Conservation (phyloP, 2,329 filamentous ascomycete species). For the Ustulina deusta region DNA sequence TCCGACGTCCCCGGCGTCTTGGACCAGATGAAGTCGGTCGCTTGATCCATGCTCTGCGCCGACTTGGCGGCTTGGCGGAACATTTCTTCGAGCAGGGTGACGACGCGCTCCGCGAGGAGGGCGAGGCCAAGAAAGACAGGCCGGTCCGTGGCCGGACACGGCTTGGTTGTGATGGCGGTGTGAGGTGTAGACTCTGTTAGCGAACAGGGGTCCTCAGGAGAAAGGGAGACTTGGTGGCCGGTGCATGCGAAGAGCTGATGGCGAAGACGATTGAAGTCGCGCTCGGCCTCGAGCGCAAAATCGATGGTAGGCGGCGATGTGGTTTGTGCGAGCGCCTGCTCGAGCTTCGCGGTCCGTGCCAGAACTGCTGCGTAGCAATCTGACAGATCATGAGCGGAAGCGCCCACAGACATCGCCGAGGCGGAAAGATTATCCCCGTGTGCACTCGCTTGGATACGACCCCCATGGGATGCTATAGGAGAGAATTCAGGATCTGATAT, state of each 20-base stretch:
- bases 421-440: too few species aligned
- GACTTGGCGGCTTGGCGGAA: conserved; percentile 15
- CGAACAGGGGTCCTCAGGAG: background rate
- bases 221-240: conserved; percentile 21
- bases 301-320: background rate
- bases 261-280: conserved; percentile 30
- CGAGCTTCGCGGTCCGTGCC: background rate
- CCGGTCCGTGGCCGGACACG: conserved; percentile 29
- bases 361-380: background rate
- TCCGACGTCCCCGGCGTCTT: background rate
- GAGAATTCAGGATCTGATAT: conserved; percentile 22
- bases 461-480: background rate
- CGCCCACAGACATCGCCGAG: too few species aligned
- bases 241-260: conserved; percentile 33
- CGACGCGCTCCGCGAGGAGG: conserved; percentile 36
- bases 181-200: background rate
- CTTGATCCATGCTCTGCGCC: conserved; percentile 30
- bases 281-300: conserved; percentile 31
- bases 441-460: background rate
- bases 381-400: background rate
- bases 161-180: background rate
- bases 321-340: background rate
- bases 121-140: conserved; percentile 36
- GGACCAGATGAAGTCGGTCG: conserved; percentile 23
- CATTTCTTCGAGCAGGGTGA: conserved; percentile 35